A percentile compares a stretch with the other conserved stretches of the same genome.
phyloP scores from a whole-genome alignment of 352 stramenopile genomes.

The Globisporangium sylvaticum region DNA sequence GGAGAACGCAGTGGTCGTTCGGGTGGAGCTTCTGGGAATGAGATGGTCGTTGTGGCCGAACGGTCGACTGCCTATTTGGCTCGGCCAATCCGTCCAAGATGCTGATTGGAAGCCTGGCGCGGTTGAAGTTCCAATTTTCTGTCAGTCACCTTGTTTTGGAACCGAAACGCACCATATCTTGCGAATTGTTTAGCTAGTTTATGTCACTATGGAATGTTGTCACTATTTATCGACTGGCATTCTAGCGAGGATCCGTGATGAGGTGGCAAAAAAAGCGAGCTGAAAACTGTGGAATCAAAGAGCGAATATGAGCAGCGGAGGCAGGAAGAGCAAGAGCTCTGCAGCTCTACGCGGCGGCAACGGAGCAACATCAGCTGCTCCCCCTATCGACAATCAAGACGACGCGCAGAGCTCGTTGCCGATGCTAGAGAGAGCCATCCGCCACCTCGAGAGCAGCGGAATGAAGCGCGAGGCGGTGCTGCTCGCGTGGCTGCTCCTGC shows the following conservation, averaged over 20 bases:
- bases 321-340: constrained; percentile 6
- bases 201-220: constrained; percentile 1
- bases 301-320: neutral
- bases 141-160: neutral
- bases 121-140: neutral
- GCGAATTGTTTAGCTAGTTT: neutral
- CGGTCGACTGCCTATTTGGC: neutral
- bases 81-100: neutral
- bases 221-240: neutral
- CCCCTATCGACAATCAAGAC: neutral
- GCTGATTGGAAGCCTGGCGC: constrained; percentile 7
- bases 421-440: constrained; percentile 40
- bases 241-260: neutral
- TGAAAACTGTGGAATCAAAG: neutral
- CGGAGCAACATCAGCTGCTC: neutral
- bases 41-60: neutral
- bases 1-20: neutral
- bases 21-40: neutral
- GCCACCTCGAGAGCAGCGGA: constrained; percentile 52
- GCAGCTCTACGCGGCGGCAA: neutral
- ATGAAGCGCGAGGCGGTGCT: constrained; percentile 35
- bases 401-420: constrained; percentile 12
- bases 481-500: constrained; percentile 51
- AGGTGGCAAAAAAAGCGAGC: neutral
- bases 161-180: neutral